phyloP scores from a whole-genome alignment of 2,329 filamentous ascomycete species.

The Diatrype stigma region DNA sequence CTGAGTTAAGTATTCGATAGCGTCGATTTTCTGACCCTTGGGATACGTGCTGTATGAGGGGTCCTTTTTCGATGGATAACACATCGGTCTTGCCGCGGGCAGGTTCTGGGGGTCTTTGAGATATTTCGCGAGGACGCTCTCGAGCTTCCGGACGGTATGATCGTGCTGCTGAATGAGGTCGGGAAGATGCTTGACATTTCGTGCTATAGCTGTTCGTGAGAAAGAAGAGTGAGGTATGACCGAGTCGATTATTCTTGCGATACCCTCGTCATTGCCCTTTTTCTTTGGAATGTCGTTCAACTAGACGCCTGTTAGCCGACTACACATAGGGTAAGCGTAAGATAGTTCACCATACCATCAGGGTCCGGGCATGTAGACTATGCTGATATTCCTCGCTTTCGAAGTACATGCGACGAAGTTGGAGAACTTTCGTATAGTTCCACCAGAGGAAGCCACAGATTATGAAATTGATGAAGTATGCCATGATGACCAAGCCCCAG shows the following conservation, averaged over 20 bases:
- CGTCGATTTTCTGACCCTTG: slow-evolving; percentile 72
- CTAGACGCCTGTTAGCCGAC: slow-evolving; percentile 42
- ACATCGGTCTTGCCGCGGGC: slow-evolving; percentile 71
- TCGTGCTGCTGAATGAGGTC: slow-evolving; percentile 81
- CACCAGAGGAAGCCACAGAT: slow-evolving; percentile 81
- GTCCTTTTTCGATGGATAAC: slow-evolving; percentile 77
- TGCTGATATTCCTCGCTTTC: slow-evolving; percentile 82
- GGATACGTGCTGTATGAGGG: slow-evolving; percentile 60
- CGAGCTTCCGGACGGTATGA: slow-evolving; percentile 73
- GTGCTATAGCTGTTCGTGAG: slow-evolving; percentile 60
- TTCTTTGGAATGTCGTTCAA: slow-evolving; percentile 78
- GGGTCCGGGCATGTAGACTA: slow-evolving; percentile 72
- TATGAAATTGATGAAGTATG: slow-evolving; percentile 67
- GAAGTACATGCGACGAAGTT: slow-evolving; percentile 74
- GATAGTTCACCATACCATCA: slow-evolving; percentile 49
- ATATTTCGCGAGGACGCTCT: slow-evolving; percentile 82
- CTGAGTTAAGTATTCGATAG: slow-evolving; percentile 86
- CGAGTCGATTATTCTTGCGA: slow-evolving; percentile 76
- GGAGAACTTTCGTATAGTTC: slow-evolving; percentile 74
- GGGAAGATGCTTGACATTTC: slow-evolving; percentile 89
- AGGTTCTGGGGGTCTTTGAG: slow-evolving; percentile 80
- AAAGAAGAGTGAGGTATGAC: slow-evolving; percentile 65
- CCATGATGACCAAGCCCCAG: slow-evolving; percentile 57
- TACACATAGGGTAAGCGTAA: background rate
- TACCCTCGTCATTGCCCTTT: slow-evolving; percentile 78